A percentile compares a stretch with the other conserved stretches of the same genome.
Conservation (phyloP, 352 stramenopile genomes). For the Globisporangium sylvaticum region DNA sequence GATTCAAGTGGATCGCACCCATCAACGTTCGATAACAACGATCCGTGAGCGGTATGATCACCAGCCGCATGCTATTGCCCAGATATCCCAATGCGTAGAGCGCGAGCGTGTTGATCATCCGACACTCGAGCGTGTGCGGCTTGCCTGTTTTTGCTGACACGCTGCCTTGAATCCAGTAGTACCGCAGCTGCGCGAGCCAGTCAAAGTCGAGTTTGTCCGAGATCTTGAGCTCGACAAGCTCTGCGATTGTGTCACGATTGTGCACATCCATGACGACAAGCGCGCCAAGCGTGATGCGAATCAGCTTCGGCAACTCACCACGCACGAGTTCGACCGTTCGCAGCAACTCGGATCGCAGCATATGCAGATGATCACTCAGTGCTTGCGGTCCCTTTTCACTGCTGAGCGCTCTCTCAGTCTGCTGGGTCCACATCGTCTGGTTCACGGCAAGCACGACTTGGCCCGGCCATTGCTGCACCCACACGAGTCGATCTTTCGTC, state of each 20-base stretch:
- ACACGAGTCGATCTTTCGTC: conserved; percentile 84
- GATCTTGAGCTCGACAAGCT: conserved; percentile 82
- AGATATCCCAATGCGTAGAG: conserved; percentile 93
- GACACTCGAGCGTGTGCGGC: conserved; percentile 80
- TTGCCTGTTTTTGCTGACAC: conserved; percentile 86
- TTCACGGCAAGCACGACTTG: conserved; percentile 92
- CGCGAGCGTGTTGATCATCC: conserved; percentile 92
- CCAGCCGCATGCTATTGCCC: conserved; percentile 88
- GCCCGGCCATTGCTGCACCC: conserved; percentile 91
- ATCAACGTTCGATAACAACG: conserved; percentile 91
- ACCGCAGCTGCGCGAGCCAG: conserved; percentile 91
- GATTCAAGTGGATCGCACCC: conserved; percentile 88
- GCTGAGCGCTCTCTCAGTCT: conserved; percentile 72
- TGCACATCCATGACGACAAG: conserved; percentile 96
- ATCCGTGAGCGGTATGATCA: conserved; percentile 92
- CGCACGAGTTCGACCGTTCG: conserved; percentile 91
- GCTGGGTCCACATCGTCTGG: conserved; percentile 89
- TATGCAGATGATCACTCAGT: conserved; percentile 61
- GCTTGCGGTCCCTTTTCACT: conserved; percentile 30
- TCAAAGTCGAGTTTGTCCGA: conserved; percentile 88
- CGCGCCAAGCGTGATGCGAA: conserved; percentile 88
- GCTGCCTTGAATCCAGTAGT: conserved; percentile 87
- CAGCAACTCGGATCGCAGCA: conserved; percentile 72
- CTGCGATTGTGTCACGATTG: conserved; percentile 91
- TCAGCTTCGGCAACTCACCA: conserved; percentile 90